Base-by-base conservation (phyloP, 148 eudicot species). In the Polygonum aviculare region DNA sequence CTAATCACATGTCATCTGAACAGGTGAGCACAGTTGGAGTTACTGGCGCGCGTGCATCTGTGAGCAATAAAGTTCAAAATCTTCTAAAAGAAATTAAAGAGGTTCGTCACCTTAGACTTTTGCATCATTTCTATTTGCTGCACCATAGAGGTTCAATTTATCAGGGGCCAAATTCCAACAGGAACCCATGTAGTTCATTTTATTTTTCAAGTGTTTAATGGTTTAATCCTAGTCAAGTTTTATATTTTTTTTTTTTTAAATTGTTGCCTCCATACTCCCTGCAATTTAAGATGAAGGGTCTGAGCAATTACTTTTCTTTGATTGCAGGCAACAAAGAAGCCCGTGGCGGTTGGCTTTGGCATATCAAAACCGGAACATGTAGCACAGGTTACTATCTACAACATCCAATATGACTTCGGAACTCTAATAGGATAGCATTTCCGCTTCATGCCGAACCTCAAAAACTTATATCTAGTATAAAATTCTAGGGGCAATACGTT, bases 1-100 rank as follows among this genome's bases (percentile, higher is more conserved):
- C 11, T 62, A 31, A 62, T 10, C 5, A 33, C 11, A 2, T 62
- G 33, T 62, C 38, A 36, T 33, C 31, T 63, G 40, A 67, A 36
- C 72, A 94, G 98, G 98, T 94, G 79, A 90, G 97, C 79, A 82
- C 97, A 1, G 73, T 90, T 76, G 98, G 98, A 78, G 98, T 94
- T 44, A 90, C 97, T 16, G 98, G 97, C 76, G 90, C 98, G 77
- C 96, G 98, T 72, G 79, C 89, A 77, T 84, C 87, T 77, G 98
- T 94, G 40, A 88, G 97, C 52, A 71, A 9, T 1, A 85, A 83
- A 79, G 98, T 94, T 77, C 83, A 89, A 81, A 77, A 81, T 75
- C 96, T 94, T 70, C 88, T 94, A 63, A 55, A 69, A 41, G 97
- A 92, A 15, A 88, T 94, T 72, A 92, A 92, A 85, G 86, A 90